Base-by-base conservation (phyloP, 306 rosid genomes). In the Citrullus amarus region DNA sequence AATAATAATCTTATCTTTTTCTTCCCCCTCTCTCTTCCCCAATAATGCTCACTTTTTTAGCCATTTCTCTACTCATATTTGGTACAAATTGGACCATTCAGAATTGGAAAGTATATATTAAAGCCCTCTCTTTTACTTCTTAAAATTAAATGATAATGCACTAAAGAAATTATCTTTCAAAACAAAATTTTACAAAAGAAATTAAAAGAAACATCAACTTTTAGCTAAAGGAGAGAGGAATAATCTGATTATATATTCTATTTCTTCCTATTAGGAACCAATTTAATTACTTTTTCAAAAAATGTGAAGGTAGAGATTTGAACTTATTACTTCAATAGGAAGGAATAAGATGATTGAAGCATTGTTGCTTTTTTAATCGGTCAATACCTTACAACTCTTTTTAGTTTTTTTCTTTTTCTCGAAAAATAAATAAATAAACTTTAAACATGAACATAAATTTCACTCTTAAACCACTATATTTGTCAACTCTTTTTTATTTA, bases 21-120 rank as follows among this genome's bases (percentile, higher is more conserved):
- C n/a, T 13, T 32, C 13, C 32, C 8, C 56, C 13, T 67, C 16
- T 14, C 71, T 39, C 53, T 18, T 65, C 53, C 9, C 7, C 78
- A 73, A 73, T 73, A 73, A 73, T 73, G 78, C 61, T 73, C 77
- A 51, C 53, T 16, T 1, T 73, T 73, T 51, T 16, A 4, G 20
- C 22, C 12, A 43, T 44, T 18, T 16, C 0, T 50, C 46, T 14
- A 14, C 18, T 14, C 25, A 22, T 22, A 17, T 25, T 69, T 69
- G 36, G 56, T 69, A 44, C 76, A 71, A 71, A 71, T 48, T 71
- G 59, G 76, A 71, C 59, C 76, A 53, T 44, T n/a, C 6, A 43
- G 9, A 10, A 9, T 17, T 66, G 18, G 18, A 66, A 66, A 39
- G 38, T 9, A n/a, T 39, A 67, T 8, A 67, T 39, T 38, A 66